phyloP scores from a whole-genome alignment of 352 stramenopile species.

The Globisporangium barbulae region DNA sequence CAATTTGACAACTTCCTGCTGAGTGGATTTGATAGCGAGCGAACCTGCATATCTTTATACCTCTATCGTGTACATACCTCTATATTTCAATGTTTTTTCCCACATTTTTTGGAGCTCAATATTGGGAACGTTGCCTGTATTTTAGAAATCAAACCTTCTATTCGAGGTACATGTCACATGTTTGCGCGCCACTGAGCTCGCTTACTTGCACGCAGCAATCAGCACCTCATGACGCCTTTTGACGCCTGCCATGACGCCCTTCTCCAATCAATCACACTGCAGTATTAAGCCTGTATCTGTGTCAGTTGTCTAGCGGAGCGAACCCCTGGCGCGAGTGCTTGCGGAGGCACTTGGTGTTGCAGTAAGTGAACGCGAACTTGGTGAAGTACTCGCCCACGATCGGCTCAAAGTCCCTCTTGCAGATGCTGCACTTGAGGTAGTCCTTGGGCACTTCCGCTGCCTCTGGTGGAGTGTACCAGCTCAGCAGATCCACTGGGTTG shows the following conservation, averaged over 20 bases:
- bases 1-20: too few species aligned
- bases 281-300: background rate
- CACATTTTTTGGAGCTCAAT: too few species aligned
- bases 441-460: conserved; percentile 61
- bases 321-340: conserved; percentile 67
- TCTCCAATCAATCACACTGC: background rate
- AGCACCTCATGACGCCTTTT: background rate
- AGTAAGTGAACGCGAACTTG: conserved; percentile 84
- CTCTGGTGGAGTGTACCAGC: conserved; percentile 60
- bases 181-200: background rate
- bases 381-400: conserved; percentile 86
- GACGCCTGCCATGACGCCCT: background rate
- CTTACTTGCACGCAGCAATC: background rate
- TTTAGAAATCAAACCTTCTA: too few species aligned
- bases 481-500: conserved; percentile 48
- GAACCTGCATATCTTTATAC: too few species aligned
- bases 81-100: too few species aligned
- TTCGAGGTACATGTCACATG: background rate
- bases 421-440: conserved; percentile 77
- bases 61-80: too few species aligned
- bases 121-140: too few species aligned
- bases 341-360: conserved; percentile 77
- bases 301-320: conserved; percentile 8
- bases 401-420: conserved; percentile 65
- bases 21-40: too few species aligned